A percentile compares a stretch with the other conserved stretches of the same genome.
phyloP scores from a whole-genome alignment of 1,284 basidiomycete species.

The Kwoniella shivajii region DNA sequence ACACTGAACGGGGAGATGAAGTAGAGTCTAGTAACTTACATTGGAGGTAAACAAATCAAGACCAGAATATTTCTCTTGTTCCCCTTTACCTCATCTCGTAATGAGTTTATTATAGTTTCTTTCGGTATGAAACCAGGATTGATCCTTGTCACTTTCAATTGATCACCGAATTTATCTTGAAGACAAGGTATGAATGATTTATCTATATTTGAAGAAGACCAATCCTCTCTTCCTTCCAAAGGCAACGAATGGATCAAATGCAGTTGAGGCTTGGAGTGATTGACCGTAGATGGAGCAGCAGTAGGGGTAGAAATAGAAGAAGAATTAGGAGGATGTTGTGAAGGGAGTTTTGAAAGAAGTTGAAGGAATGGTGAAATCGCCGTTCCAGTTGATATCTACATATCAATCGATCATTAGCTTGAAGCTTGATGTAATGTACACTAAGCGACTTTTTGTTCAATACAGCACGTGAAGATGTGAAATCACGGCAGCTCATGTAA shows the following conservation, averaged over 20 bases:
- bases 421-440: too few species aligned
- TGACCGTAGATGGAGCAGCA: slow-evolving; percentile 23
- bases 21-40: slow-evolving; percentile 25
- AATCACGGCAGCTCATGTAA: too few species aligned
- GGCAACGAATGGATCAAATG: slow-evolving; percentile 1
- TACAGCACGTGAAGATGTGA: not conserved
- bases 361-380: slow-evolving; percentile 53
- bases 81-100: not conserved
- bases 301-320: too few species aligned
- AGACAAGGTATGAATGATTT: slow-evolving; percentile 21
- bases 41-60: slow-evolving; percentile 46
- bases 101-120: slow-evolving; percentile 5
- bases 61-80: slow-evolving; percentile 29
- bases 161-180: slow-evolving; percentile 25
- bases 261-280: not conserved
- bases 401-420: too few species aligned
- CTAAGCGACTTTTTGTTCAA: too few species aligned
- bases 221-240: slow-evolving; percentile 1
- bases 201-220: slow-evolving; percentile 9
- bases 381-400: slow-evolving; percentile 53
- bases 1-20: too few species aligned
- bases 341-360: slow-evolving; percentile 42
- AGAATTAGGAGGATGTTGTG: too few species aligned
- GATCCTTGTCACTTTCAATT: slow-evolving; percentile 14
- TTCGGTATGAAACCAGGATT: slow-evolving; percentile 13